Base-by-base conservation (phyloP, 495 filamentous ascomycete genomes). In the Pseudevernia furfuracea region DNA sequence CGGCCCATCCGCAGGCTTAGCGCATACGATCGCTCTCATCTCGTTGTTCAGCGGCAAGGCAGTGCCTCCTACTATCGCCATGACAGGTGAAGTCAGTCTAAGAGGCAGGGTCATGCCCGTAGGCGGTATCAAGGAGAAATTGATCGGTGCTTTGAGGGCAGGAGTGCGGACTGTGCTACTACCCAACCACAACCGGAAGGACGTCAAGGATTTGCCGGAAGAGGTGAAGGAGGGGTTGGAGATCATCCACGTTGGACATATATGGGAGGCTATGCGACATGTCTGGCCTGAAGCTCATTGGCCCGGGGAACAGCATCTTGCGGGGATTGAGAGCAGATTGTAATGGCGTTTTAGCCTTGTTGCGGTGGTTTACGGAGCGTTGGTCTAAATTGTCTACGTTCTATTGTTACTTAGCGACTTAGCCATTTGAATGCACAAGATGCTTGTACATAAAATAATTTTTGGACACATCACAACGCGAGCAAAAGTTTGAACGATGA, bases 91-190 rank as follows among this genome's bases (percentile, higher is more conserved):
- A 74, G 85, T 97, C 48, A 89, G 88, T 66, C 82, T 99, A 39
- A 82, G 95, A 21, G 94, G 94, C 17, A 84, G 91, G 66, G 87
- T 99, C 59, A 85, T 87, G 78, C 89, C 91, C 14, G 92, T 96
- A 62, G 94, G 94, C 28, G 94, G 95, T 30, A 97, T 97, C 76
- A 96, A 97, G 80, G 94, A 99, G 84, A 99, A 99, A 74, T 79
- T 97, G 37, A 97, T 99, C 72, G 94, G 94, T 17, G 95, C 94
- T 36, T 76, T 92, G 67, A 85, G 92, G 66, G 95, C 94, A 25
- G 94, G 94, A 32, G 94, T 99, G 59, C 95, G 94, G 80, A 94
- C 89, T 46, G 94, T 97, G 39, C 77, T 99, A 61, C 79, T 99
- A 39, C 94, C 94, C 38, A 82, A 87, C 48, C 84, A 87, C 66